phyloP scores from a whole-genome alignment of 108 stramenopile species.

The Schizochytrium sp. region DNA sequence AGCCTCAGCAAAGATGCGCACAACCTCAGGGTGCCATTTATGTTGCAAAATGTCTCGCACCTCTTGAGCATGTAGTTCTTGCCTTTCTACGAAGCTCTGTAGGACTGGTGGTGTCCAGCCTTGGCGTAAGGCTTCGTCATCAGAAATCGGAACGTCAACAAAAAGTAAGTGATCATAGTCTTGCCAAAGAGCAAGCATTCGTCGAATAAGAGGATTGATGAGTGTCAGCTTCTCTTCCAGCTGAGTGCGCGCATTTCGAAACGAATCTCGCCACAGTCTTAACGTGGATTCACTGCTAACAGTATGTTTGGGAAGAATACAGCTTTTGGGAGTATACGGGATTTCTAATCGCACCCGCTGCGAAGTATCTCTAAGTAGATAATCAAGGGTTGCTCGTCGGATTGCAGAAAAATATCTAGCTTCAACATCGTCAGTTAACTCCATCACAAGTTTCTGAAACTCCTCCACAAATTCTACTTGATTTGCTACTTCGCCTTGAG shows the following conservation, averaged over 20 bases:
- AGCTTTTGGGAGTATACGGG: constrained; percentile 44
- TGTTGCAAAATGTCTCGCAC: constrained; percentile 33
- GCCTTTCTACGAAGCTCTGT: constrained; percentile 13
- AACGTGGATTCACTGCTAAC: no score
- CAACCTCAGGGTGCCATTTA: constrained; percentile 31
- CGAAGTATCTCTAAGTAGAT: constrained; percentile 79
- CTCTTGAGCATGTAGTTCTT: neutral
- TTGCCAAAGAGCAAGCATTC: neutral
- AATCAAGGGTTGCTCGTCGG: constrained; percentile 75
- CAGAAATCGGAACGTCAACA: neutral
- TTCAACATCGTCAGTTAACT: neutral
- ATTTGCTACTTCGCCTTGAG: neutral
- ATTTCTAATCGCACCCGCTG: constrained; percentile 64
- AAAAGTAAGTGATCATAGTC: neutral
- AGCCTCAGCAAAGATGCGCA: constrained; percentile 15
- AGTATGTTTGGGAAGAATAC: neutral
- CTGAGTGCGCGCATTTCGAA: neutral
- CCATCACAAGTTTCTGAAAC: constrained; percentile 50
- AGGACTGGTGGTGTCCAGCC: constrained; percentile 25
- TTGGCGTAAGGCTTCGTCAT: constrained; percentile 1
- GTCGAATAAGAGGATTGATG: constrained; percentile 4
- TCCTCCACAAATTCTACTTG: constrained; percentile 60
- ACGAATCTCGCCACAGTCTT: neutral
- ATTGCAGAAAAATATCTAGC: constrained; percentile 68
- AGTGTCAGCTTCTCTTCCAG: neutral